These are phyloP conservation scores for Lachancea waltii DNA, from an alignment of 805 yeast species.

Conservation along the genomic window DNA sequence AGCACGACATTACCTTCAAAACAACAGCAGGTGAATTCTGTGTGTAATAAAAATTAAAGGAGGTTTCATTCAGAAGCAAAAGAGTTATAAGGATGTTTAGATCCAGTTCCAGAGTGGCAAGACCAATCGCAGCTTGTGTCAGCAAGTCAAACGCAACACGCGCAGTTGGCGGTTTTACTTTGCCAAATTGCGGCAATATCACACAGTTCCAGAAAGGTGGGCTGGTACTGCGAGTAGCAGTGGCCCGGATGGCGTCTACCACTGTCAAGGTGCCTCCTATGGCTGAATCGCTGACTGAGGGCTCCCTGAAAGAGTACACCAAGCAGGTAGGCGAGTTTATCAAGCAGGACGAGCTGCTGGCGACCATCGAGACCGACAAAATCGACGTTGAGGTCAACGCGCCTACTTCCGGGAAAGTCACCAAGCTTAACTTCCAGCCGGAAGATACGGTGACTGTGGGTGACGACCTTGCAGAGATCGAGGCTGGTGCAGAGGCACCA, in stretches of 20 bases:
- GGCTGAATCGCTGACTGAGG: conserved; percentile 98
- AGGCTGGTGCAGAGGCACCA: conserved; percentile 61
- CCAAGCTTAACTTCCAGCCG: conserved; percentile 71
- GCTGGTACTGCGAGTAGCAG: background rate
- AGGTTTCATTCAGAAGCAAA: no score
- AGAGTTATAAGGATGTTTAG: no score
- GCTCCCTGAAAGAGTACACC: conserved; percentile 68
- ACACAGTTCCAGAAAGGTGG: conserved; percentile 1
- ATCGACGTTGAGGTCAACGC: conserved; percentile 96
- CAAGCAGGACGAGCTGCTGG: conserved; percentile 79
- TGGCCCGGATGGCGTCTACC: conserved; percentile 28
- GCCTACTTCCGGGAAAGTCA: conserved; percentile 84
- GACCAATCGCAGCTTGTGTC: conserved; percentile 1
- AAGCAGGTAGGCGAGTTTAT: conserved; percentile 86
- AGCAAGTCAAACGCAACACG: conserved; percentile 1
- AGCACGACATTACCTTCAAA: no score
- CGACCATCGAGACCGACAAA: conserved; percentile 97
- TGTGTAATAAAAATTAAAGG: no score
- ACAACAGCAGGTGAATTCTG: no score
- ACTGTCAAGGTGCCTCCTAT: conserved; percentile 90
- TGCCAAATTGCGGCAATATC: conserved; percentile 2
- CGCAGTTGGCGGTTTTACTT: background rate
- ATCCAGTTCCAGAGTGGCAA: conserved; percentile 5
- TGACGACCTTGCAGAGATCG: conserved; percentile 82
- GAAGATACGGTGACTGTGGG: conserved; percentile 96